Percentiles rank a stretch among this genome's conserved stretches.
Conservation (phyloP, 2,329 filamentous ascomycete species). For the Fusarium oligoseptatum region DNA sequence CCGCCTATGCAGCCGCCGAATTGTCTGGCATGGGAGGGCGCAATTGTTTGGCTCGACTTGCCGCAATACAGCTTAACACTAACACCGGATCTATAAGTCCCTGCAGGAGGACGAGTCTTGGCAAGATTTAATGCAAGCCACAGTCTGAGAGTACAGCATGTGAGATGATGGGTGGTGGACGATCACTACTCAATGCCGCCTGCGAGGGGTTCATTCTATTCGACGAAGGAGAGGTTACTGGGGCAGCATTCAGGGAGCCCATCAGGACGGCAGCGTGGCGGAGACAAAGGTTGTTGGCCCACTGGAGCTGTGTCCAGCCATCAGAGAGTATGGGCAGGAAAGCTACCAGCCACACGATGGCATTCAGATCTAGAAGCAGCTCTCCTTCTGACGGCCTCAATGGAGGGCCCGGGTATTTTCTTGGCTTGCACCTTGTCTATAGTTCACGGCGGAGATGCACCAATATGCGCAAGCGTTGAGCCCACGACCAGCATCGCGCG, state of each 20-base stretch:
- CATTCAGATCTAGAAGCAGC: neutral
- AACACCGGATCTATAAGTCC: neutral
- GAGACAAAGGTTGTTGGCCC: neutral
- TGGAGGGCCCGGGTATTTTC: neutral
- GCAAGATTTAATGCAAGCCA: neutral
- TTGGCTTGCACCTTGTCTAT: neutral
- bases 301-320: neutral
- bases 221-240: neutral
- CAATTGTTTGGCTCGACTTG: neutral
- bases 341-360: neutral
- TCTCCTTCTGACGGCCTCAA: neutral
- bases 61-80: neutral
- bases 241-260: neutral
- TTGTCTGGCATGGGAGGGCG: neutral
- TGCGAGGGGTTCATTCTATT: neutral
- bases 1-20: neutral
- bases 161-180: neutral
- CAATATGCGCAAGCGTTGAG: neutral
- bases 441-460: neutral
- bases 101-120: neutral
- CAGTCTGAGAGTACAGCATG: neutral
- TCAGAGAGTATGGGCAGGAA: neutral
- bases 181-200: constrained; percentile 2
- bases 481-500: neutral
- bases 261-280: neutral